Base-by-base conservation (phyloP, 306 rosid species). In the Canavalia gladiata region DNA sequence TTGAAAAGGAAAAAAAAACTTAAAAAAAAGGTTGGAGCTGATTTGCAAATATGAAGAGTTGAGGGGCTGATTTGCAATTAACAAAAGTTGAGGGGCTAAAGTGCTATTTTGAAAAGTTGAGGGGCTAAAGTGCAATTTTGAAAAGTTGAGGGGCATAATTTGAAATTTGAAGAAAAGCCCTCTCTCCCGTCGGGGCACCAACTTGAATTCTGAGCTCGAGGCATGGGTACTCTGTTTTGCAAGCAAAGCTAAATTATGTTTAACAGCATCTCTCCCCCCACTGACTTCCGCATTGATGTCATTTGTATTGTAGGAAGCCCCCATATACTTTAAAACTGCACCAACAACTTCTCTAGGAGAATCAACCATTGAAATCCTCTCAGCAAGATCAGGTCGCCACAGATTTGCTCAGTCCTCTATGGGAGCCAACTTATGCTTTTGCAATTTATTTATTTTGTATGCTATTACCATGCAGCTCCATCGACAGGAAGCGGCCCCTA, bases 401-500 rank as follows among this genome's bases (percentile, higher is more conserved):
- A 95, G 84, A 89, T 95, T 97, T 67, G 88, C 86, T 97, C 99
- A 95, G 73, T 95, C 99, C 98, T 88, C 92, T 11, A 92, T 77
- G 8, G 97, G 95, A 88, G 90, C 89, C 95, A 95, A 82, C 46
- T 90, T 88, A 72, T 91, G 86, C 85, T 88, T 88, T 76, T 51
- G 94, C 83, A 95, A 95, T 83, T 84, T 88, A 76, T 60, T 85
- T 79, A 88, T 92, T 86, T 91, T 93, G 97, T 95, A 95, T 33
- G 99, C 97, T 77, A 95, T 95, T 49, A 95, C 97, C 89, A 92
- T 87, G 89, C 97, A 90, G 67, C 98, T 97, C 97, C 92, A 94
- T 78, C 98, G 88, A 81, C 91, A 94, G 3, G 98, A 97, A 74
- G 91, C 92, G 41, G 95, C 93, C 95, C 97, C 92, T 73, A 92